phyloP scores from a whole-genome alignment of 2,329 filamentous ascomycete species.

The Diaporthe nobilis region DNA sequence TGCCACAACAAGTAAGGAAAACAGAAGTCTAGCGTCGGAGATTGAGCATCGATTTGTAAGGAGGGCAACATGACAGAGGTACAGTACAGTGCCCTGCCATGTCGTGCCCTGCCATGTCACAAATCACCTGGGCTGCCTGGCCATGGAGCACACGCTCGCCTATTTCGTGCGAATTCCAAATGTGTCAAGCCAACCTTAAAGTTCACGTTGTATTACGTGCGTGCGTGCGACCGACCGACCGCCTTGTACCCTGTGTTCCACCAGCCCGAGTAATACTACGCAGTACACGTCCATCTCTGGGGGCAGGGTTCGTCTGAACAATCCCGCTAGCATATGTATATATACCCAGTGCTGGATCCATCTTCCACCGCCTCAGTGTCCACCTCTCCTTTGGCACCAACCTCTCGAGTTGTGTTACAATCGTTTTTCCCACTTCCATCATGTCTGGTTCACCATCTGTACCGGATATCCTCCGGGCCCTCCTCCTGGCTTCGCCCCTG shows the following conservation, averaged over 20 bases:
- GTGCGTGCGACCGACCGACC: constrained; percentile 3
- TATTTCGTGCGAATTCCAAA: constrained; percentile 23
- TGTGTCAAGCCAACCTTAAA: constrained; percentile 31
- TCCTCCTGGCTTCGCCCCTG: constrained; percentile 34
- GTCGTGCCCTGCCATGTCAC: background rate
- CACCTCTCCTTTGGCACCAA: background rate
- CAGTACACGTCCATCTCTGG: background rate
- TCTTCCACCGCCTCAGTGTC: background rate
- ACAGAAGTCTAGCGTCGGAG: constrained; percentile 13
- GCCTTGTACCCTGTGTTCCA: constrained; percentile 21
- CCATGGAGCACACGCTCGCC: constrained; percentile 10
- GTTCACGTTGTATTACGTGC: constrained; percentile 12
- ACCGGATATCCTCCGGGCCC: constrained; percentile 34
- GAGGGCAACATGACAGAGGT: constrained; percentile 16
- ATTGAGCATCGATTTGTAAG: constrained; percentile 30
- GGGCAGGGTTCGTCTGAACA: constrained; percentile 17
- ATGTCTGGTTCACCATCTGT: constrained; percentile 24
- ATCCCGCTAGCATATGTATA: constrained; percentile 8
- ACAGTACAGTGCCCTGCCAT: background rate
- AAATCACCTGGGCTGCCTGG: background rate
- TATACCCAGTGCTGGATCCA: constrained; percentile 4
- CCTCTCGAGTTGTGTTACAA: constrained; percentile 15
- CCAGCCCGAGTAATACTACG: constrained; percentile 10
- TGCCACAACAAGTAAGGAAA: background rate
- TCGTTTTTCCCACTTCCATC: background rate